Percentiles rank a stretch among this genome's conserved stretches.
Evolutionary conservation across 176 grass and related monocot species (phyloP).

Genomic region (Cymbopogon citratus): DNA sequence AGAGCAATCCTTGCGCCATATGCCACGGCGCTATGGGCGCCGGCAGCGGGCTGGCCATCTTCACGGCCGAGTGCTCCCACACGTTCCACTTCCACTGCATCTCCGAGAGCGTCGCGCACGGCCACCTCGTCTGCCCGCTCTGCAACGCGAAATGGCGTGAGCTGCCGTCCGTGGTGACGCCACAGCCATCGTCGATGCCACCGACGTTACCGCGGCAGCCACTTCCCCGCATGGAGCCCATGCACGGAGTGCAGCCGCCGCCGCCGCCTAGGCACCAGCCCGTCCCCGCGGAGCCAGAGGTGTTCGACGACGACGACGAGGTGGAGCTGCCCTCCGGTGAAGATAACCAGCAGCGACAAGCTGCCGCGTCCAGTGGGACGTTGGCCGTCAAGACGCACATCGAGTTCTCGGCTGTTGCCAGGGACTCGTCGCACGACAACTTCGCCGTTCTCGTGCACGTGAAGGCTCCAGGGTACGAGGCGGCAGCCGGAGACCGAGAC

Average conservation of each 20-base stretch:
- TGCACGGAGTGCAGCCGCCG: not conserved
- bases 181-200: not conserved
- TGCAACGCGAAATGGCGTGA: conserved; percentile 52
- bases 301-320: conserved; percentile 35
- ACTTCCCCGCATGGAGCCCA: not conserved
- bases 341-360: not conserved
- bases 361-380: not conserved
- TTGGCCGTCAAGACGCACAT: conserved; percentile 34
- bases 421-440: conserved; percentile 22
- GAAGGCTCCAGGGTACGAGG: conserved; percentile 28
- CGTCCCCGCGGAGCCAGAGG: not conserved
- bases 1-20: conserved; percentile 54
- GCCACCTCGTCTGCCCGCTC: conserved; percentile 63
- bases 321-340: not conserved
- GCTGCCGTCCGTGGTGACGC: conserved; percentile 25
- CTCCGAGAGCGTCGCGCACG: conserved; percentile 39
- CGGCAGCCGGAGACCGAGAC: not conserved
- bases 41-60: conserved; percentile 38
- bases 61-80: conserved; percentile 70
- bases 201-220: not conserved
- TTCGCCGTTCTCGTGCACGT: conserved; percentile 53
- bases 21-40: conserved; percentile 43
- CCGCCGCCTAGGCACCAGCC: not conserved
- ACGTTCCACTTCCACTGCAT: conserved; percentile 77
- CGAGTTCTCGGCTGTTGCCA: conserved; percentile 36